Base-by-base conservation (phyloP, 768 basidiomycete species). In the Mycena amicta region DNA sequence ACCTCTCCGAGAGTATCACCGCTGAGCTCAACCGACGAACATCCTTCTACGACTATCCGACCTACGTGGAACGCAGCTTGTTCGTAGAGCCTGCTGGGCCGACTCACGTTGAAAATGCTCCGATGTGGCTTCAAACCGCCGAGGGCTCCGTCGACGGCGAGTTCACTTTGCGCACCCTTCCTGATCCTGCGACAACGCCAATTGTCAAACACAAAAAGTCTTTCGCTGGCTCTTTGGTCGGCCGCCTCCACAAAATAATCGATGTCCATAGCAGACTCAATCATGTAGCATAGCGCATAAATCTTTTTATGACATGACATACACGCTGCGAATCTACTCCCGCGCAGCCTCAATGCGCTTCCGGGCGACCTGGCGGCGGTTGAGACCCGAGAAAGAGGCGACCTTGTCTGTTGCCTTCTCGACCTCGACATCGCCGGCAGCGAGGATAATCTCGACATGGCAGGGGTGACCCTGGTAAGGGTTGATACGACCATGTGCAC, bases 401-500 rank as follows among this genome's bases (percentile, higher is more conserved):
- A 83, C 77, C 74, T 90, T 89, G 78, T 95, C 93, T 68, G 92
- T 95, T 72, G 87, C 87, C 74, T 94, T 92, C 80, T 96, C 92
- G 51, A 98, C 94, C 74, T 93, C 88, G 62, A 82, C 84, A 39
- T 89, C 87, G 37, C 85, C 77, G 54, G 88, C 88, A 50, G 86
- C 79, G 62, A 98, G 88, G 73, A 98, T 93, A 72, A 95, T 87
- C 74, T 98, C 96, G 64, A 98, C 89, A 71, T 98, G 97, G 75
- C 89, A 90, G 40, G 97, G 97, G 78, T 95, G 93, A 41, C 96
- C 96, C 77, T 97, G 93, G 86, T 98, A 98, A 31, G 97, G 96
- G 80, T 99, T 99, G 78, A 95, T 95, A 57, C 93, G 90, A 85
- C 93, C 93, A 69, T 95, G 94, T 45, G 92, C 93, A 77, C 97